Evolutionary conservation across 495 filamentous ascomycete species (phyloP), one percentile per base, ranked within the genome.

Genomic region (Aspergillus baeticus): DNA sequence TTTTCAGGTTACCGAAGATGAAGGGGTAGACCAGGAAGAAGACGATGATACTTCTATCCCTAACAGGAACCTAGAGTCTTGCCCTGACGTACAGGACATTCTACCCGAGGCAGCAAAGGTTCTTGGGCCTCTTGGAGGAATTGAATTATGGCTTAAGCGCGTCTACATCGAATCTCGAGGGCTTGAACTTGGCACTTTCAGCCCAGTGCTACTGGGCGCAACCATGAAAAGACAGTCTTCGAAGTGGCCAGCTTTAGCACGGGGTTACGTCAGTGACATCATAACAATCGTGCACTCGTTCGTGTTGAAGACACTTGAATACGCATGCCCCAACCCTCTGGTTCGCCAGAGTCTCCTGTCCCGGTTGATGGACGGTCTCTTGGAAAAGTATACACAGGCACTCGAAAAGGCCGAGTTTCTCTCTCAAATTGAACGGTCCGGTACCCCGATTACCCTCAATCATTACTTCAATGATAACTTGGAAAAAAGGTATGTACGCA

Each of bases 401-500:
- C 66, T 79, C 21, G 56, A 72, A 0, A 69, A 82, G 8, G 71
- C 70, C 7, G 38, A 62, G 0, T 79, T 79, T 42, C 60, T 88
- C 3, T 63, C 86, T 0, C 14, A 63, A 0, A 69, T 82, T 20
- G 83, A 87, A 58, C 64, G 74, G 1, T 54, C 66, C 3, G 73
- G 72, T 0, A 67, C 52, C 0, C 77, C 75, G 3, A 60, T 72
- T 26, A 87, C 84, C 0, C 57, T 72, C 13, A 82, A 84, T 54
- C 77, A 82, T 51, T 80, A 78, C 51, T 78, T 87, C 55, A 80
- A 71, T 53, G 71, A 76, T 4, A 76, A 73, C 36, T 63, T 86
- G 0, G 63, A 81, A 41, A 41, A n/a, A 41, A 6, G 51, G 75
- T 75, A 54, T 57, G 61, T 72, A 17, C 22, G 15, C 36, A 18